Base-by-base conservation (phyloP, 129 eudicot genomes). In the Glebionis coronaria region DNA sequence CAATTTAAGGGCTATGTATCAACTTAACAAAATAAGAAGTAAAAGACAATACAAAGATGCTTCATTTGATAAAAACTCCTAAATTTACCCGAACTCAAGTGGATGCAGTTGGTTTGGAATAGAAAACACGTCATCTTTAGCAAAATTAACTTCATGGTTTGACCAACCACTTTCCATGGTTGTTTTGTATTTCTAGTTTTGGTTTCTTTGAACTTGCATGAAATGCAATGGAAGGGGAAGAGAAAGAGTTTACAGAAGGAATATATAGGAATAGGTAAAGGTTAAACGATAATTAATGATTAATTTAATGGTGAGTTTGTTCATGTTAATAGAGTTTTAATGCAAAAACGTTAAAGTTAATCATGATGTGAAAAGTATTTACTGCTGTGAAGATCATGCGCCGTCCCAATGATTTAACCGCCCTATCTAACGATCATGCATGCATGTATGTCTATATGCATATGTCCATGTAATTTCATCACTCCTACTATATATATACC, bases 161-260 rank as follows among this genome's bases (percentile, higher is more conserved):
- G 88, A 78, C 88, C 82, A 80, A 28, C 45, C 61, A 69, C 69
- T 82, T 69, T 9, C 83, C 85, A 85, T 85, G 57, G 18, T 64
- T 50, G 21, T 21, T 55, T 42, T 42, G 40, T 8, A 38, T 57
- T 69, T 27, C 68, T 61, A 20, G 5, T 16, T 15, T 5, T 18
- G 18, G 35, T 20, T 49, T 14, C 10, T 19, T 28, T 14, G 38
- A 59, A 45, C 57, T 50, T 58, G 79, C 73, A 75, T 75, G 75
- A 9, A 60, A 38, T 14, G 45, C 60, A 38, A 50, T n/a, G 57
- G 68, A 65, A 63, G 59, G 53, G 69, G 73, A 60, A 67, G 78
- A 21, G 63, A 42, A 71, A 82, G 46, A 67, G 64, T 25, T 35
- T 3, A 15, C 38, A 51, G 20, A 3, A 15, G 12, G 28, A 58